Base-by-base conservation (phyloP, 2,329 filamentous ascomycete genomes). In the Fusarium multiceps region DNA sequence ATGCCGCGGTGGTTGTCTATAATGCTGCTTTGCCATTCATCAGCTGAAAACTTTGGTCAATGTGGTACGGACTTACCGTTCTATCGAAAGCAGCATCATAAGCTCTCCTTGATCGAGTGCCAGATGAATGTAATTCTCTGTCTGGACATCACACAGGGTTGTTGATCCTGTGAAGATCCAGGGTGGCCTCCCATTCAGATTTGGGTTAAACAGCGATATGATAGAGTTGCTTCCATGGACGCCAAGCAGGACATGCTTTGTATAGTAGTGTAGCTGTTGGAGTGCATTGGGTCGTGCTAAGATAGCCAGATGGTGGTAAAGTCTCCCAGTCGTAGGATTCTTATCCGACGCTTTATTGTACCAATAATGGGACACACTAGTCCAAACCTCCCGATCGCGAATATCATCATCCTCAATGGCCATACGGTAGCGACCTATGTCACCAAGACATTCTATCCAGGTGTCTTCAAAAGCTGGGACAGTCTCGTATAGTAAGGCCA, bases 401-500 rank as follows among this genome's bases (percentile, higher is more conserved):
- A 92, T 84, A 66, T 96, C 91, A 25, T 92, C 88, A 46, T 97
- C 92, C 77, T 98, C 94, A 46, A 98, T 94, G 0, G 94, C 93
- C 93, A 98, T 98, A 1, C 86, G 78, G 45, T 97, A 97, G n/a
- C 94, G 85, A 0, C 90, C 92, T 0, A 98, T 80, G 75, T 98
- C 94, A 0, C 95, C 95, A 0, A 98, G 82, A 59, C 94, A 98
- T 72, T 98, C 95, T 11, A 97, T 93, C 95, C 95, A 98, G 0
- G 93, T 97, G 59, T 96, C 92, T 53, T 92, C 87, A 72, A 97
- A 98, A 0, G 87, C 85, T 0, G 92, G 89, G 0, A 97, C 93
- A 0, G 93, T 97, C 73, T 98, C 94, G 63, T 94, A 92, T 0
- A 98, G 80, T 0, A 98, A 80, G 0, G 92, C 91, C 87, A 98